Evolutionary conservation across 306 rosid species (phyloP), one percentile per base, ranked within the genome.

Genomic region (Echinosophora koreensis): DNA sequence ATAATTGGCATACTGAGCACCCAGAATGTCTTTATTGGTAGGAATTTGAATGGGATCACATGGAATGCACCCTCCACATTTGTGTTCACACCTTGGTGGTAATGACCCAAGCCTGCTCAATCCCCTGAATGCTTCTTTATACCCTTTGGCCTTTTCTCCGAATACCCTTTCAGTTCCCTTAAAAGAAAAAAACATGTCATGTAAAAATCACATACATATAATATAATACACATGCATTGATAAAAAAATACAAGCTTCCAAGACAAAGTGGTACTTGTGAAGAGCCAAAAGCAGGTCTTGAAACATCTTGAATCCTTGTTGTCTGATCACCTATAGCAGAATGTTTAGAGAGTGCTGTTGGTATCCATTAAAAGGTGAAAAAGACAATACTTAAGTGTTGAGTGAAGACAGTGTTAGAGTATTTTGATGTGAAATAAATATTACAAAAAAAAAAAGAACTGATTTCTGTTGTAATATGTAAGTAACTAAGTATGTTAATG

Each of bases 51-150:
- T 78, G 9, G 86, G 81, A 2, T 59, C 8, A 7, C 83, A 83
- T 17, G 86, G 86, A 42, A 41, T 55, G 60, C 86, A 83, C 7
- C 74, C 73, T 78, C 78, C 77, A 74, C 86, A 83, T 44, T 74
- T 83, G 78, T 83, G 83, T 4, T 79, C 78, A 49, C 86, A 83
- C 80, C 86, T 79, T 68, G 86, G 83, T 61, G 86, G 83, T 44
- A 49, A 74, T 74, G 86, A 83, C 1, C 86, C 86, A 44, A 83
- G 52, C 70, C 77, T 83, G 8, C 30, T 71, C 5, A 56, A 5
- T n/a, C 82, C 76, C 41, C 77, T 83, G 2, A 78, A 66, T 52
- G 37, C 32, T 50, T 77, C 86, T 73, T 41, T 16, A 41, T 71
- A 54, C 41, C 60, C 81, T 5, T 69, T 51, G 17, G 0, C 49